Base-by-base conservation (phyloP, 768 basidiomycete genomes). In the Mycena amicta region DNA sequence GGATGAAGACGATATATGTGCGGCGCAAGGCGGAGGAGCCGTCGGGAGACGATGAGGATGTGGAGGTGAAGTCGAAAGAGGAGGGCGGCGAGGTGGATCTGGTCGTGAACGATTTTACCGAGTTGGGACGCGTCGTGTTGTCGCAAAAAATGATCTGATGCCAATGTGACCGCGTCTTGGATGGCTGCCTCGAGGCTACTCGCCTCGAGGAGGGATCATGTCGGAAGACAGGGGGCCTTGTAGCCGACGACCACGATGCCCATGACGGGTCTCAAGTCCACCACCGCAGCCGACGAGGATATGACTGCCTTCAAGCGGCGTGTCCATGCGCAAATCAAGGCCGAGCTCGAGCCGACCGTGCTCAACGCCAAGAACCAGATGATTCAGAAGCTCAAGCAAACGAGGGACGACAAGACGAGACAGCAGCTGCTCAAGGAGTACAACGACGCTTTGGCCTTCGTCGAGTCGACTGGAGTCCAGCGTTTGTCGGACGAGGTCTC, bases 61-160 rank as follows among this genome's bases (percentile, higher is more conserved):
- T n/a, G n/a, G n/a, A n/a, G n/a, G n/a, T n/a, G n/a, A n/a, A n/a
- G n/a, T n/a, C n/a, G n/a, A n/a, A n/a, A n/a, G n/a, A n/a, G n/a
- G n/a, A n/a, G n/a, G n/a, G n/a, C n/a, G n/a, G n/a, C n/a, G n/a
- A n/a, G n/a, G n/a, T n/a, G n/a, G n/a, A n/a, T n/a, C n/a, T n/a
- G n/a, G n/a, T n/a, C n/a, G n/a, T n/a, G n/a, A n/a, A n/a, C n/a
- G 79, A 79, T 6, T 80, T 89, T 47, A 57, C 66, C 4, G 83
- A 87, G 56, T 66, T 87, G n/a, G 83, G 78, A 23, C 43, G 43
- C 20, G 13, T 45, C 13, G 43, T 45, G 13, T 45, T 8, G 18
- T 37, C 33, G 33, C 11, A 8, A 18, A 45, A 45, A 8, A 8
- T 8, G 12, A 13, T 45, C 8, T 45, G 3, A 12, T 20, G 26